Evolutionary conservation across 2,329 filamentous ascomycete genomes (phyloP).

Genomic region (Plectosphaerella plurivora): DNA sequence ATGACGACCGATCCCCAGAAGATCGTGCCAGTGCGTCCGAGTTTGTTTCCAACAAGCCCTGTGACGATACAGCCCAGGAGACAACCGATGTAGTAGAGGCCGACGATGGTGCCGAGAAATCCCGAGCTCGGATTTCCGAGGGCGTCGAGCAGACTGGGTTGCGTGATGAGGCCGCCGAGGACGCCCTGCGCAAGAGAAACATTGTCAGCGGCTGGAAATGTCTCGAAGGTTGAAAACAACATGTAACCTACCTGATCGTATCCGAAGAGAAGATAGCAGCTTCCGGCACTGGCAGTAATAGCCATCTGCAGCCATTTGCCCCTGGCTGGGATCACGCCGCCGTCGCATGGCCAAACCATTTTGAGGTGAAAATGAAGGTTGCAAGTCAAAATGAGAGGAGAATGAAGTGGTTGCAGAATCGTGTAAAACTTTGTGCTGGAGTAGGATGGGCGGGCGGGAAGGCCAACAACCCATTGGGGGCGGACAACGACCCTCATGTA

Average conservation of each 20-base stretch:
- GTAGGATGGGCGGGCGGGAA: not conserved
- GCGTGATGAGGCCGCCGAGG: not conserved
- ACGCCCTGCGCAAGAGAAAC: not conserved
- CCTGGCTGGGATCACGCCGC: not conserved
- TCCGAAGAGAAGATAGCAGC: not conserved
- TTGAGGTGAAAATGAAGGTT: not conserved
- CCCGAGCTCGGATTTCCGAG: not conserved
- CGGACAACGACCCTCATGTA: no score
- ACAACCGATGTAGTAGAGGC: constrained; percentile 1
- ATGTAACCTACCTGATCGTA: not conserved
- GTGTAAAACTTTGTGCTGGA: not conserved
- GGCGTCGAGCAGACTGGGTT: not conserved
- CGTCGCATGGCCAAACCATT: not conserved
- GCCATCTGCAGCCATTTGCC: not conserved
- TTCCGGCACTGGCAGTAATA: constrained; percentile 1
- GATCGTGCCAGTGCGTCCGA: not conserved
- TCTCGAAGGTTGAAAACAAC: not conserved
- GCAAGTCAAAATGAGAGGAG: not conserved
- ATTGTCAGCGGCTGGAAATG: not conserved
- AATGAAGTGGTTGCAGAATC: not conserved
- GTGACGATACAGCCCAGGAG: not conserved
- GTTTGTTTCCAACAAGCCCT: not conserved
- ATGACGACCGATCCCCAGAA: not conserved
- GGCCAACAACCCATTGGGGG: not conserved
- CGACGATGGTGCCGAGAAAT: not conserved